Conservation (phyloP, 805 yeast genomes). For the Saturnispora silvae region DNA sequence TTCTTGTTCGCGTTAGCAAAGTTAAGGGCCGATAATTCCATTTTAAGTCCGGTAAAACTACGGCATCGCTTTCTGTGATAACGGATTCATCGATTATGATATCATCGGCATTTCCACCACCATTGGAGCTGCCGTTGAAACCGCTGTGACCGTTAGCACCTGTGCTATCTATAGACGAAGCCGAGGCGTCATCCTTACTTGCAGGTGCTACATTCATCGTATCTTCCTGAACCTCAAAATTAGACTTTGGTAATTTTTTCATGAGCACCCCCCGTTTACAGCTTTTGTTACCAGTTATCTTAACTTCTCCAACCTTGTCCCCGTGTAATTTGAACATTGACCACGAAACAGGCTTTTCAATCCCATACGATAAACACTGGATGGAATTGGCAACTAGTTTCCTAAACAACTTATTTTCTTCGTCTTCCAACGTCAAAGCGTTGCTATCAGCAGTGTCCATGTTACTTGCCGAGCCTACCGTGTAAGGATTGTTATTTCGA, state of each 20-base stretch:
- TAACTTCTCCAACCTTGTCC: slow-evolving; percentile 16
- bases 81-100: background rate
- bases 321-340: slow-evolving; percentile 15
- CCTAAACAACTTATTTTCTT: slow-evolving; percentile 16
- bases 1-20: slow-evolving; percentile 17
- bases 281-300: slow-evolving; percentile 23
- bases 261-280: slow-evolving; percentile 20
- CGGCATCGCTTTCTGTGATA: slow-evolving; percentile 6
- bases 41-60: slow-evolving; percentile 21
- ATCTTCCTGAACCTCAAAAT: slow-evolving; percentile 21
- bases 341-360: slow-evolving; percentile 22
- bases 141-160: too few relatives aligned
- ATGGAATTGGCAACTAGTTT: slow-evolving; percentile 19
- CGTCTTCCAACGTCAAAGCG: slow-evolving; percentile 6
- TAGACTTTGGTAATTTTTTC: slow-evolving; percentile 21
- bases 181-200: background rate
- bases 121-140: too few relatives aligned
- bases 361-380: slow-evolving; percentile 14
- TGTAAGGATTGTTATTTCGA: too few relatives aligned
- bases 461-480: slow-evolving; percentile 9
- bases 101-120: background rate
- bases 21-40: slow-evolving; percentile 22
- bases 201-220: background rate
- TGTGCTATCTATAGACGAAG: too few relatives aligned
- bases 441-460: slow-evolving; percentile 4